A percentile compares a stretch with the other conserved stretches of the same genome.
Conservation (phyloP, 2,329 filamentous ascomycete genomes). For the Fusarium equiseti region DNA sequence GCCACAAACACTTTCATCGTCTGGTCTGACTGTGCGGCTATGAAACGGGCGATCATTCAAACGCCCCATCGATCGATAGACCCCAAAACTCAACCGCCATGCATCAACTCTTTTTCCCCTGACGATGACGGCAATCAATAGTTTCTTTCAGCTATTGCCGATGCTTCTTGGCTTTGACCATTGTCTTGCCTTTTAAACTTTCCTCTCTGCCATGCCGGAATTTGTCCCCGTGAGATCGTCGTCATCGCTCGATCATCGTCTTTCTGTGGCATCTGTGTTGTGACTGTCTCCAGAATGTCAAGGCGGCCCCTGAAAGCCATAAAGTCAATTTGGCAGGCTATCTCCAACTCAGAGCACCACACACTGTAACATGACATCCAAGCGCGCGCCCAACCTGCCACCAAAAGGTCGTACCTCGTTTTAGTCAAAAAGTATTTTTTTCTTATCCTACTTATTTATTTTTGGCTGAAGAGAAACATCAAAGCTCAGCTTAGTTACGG, state of each 20-base stretch:
- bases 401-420: slow-evolving; percentile 18
- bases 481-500: neutral
- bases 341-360: neutral
- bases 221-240: slow-evolving; percentile 19
- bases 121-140: neutral
- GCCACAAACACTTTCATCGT: slow-evolving; percentile 10
- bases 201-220: neutral
- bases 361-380: neutral
- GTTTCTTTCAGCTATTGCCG: neutral
- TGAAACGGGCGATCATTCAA: slow-evolving; percentile 19
- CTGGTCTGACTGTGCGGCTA: slow-evolving; percentile 3
- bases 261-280: neutral
- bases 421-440: neutral
- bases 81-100: slow-evolving; percentile 19
- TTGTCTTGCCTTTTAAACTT: neutral
- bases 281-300: neutral
- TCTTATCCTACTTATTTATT: neutral
- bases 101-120: slow-evolving; percentile 6
- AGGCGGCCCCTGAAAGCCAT: slow-evolving; percentile 31
- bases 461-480: neutral
- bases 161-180: neutral
- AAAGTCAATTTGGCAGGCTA: slow-evolving; percentile 33
- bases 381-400: slow-evolving; percentile 7
- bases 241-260: slow-evolving; percentile 24
- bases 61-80: slow-evolving; percentile 2